Evolutionary conservation across 78 protist species (phyloP).

Genomic region (Creolimax fragrantissima): DNA sequence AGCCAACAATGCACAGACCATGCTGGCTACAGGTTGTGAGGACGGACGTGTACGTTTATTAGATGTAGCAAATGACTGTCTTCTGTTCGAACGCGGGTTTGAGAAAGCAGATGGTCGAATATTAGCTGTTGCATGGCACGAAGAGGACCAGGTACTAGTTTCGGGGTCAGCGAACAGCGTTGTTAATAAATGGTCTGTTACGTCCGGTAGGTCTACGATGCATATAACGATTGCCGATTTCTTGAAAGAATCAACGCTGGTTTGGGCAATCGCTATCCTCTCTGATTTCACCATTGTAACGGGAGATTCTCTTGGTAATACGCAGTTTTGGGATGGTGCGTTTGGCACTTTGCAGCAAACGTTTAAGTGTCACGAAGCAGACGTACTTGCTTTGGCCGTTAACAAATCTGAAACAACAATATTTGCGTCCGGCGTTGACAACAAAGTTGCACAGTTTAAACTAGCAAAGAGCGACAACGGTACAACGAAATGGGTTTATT

Average conservation of each 20-base stretch:
- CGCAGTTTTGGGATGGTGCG: slow-evolving; percentile 32
- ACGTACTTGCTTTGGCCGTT: slow-evolving; percentile 12
- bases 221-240: background rate
- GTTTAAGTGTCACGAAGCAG: slow-evolving; percentile 15
- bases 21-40: slow-evolving; percentile 31
- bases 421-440: slow-evolving; percentile 29
- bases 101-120: slow-evolving; percentile 23
- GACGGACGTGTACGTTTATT: slow-evolving; percentile 29
- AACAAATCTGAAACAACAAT: background rate
- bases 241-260: background rate
- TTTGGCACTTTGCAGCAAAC: slow-evolving; percentile 14
- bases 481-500: background rate
- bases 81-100: background rate
- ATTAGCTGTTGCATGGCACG: background rate
- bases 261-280: background rate
- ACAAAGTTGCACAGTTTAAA: slow-evolving; percentile 9
- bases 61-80: background rate
- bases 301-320: slow-evolving; percentile 22
- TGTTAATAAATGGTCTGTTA: background rate
- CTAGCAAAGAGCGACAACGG: background rate
- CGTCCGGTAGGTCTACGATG: background rate
- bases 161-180: background rate
- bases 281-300: slow-evolving; percentile 25
- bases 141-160: background rate
- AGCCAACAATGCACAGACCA: background rate